These are phyloP conservation scores for Curvularia sp. DNA, from an alignment of 2,329 filamentous ascomycete genomes.

Conservation along the genomic window DNA sequence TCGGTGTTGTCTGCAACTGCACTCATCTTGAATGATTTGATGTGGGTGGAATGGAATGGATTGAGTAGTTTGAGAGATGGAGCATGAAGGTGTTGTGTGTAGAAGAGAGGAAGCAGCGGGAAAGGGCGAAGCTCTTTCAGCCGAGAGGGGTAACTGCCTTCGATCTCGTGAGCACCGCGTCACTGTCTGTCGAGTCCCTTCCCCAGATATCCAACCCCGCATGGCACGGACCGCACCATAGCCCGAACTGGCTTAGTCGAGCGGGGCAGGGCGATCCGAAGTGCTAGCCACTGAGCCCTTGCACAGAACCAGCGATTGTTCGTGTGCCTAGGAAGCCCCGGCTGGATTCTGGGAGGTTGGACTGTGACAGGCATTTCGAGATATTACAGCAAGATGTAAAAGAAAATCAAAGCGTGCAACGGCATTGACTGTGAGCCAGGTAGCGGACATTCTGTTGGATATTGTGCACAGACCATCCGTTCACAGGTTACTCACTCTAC, in stretches of 20 bases:
- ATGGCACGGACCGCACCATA: conserved; percentile 26
- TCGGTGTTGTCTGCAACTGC: conserved; percentile 50
- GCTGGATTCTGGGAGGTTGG: neutral
- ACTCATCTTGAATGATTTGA: conserved; percentile 48
- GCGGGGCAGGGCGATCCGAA: conserved; percentile 29
- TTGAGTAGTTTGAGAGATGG: conserved; percentile 25
- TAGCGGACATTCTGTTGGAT: neutral
- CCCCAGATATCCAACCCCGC: conserved; percentile 40
- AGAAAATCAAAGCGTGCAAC: neutral
- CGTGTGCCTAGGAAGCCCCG: conserved; percentile 22
- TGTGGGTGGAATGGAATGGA: conserved; percentile 27
- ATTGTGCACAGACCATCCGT: conserved; percentile 15
- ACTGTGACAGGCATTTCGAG: neutral
- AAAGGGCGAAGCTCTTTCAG: conserved; percentile 26
- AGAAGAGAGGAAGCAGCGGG: conserved; percentile 20
- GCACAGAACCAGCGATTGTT: conserved; percentile 18
- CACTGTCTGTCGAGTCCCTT: conserved; percentile 28
- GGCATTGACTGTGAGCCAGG: neutral
- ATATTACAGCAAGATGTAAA: neutral
- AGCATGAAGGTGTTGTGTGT: conserved; percentile 30
- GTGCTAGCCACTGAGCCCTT: conserved; percentile 20
- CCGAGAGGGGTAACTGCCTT: conserved; percentile 30
- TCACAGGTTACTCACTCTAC: neutral
- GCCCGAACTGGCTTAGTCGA: conserved; percentile 22
- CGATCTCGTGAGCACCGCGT: conserved; percentile 35